phyloP scores from a whole-genome alignment of 2,329 filamentous ascomycete genomes.

The Pseudopyricularia cyperi region DNA sequence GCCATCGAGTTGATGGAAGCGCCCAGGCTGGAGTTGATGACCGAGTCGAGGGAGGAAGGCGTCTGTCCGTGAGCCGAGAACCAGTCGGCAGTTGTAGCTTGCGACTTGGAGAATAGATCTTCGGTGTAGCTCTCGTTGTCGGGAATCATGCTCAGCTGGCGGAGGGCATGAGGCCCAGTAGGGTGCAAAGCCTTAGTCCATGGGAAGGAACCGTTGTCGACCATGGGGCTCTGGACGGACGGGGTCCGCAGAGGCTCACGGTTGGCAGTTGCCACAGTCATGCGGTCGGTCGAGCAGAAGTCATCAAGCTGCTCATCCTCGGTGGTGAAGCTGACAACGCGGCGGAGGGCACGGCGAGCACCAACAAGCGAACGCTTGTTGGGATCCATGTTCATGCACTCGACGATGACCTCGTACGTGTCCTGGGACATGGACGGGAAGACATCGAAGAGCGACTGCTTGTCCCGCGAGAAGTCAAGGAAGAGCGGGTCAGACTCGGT shows the following conservation, averaged over 20 bases:
- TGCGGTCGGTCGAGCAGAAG: slow-evolving; percentile 74
- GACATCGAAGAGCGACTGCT: slow-evolving; percentile 92
- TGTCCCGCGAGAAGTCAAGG: slow-evolving; percentile 83
- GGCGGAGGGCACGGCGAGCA: slow-evolving; percentile 64
- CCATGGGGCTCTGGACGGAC: slow-evolving; percentile 76
- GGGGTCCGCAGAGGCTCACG: slow-evolving; percentile 92
- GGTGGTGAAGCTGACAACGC: slow-evolving; percentile 82
- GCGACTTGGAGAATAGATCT: slow-evolving; percentile 73
- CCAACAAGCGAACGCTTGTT: slow-evolving; percentile 71
- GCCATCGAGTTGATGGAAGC: slow-evolving; percentile 67
- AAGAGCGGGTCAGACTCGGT: slow-evolving; percentile 87
- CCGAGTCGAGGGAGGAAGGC: slow-evolving; percentile 73
- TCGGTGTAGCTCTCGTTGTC: slow-evolving; percentile 68
- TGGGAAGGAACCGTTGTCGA: slow-evolving; percentile 76
- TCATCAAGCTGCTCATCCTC: slow-evolving; percentile 86
- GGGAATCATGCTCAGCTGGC: slow-evolving; percentile 78
- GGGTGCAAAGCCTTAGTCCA: slow-evolving; percentile 87
- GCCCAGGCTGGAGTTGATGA: slow-evolving; percentile 70
- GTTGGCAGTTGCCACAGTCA: slow-evolving; percentile 71
- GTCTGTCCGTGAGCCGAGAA: slow-evolving; percentile 65
- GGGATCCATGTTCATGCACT: slow-evolving; percentile 86
- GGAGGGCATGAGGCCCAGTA: slow-evolving; percentile 54
- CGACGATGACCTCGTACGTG: slow-evolving; percentile 83
- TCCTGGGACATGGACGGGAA: slow-evolving; percentile 98
- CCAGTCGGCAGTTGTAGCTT: slow-evolving; percentile 56